These are phyloP conservation scores for Emericellopsis terricola DNA, from an alignment of 495 filamentous ascomycete genomes.

Conservation along the genomic window DNA sequence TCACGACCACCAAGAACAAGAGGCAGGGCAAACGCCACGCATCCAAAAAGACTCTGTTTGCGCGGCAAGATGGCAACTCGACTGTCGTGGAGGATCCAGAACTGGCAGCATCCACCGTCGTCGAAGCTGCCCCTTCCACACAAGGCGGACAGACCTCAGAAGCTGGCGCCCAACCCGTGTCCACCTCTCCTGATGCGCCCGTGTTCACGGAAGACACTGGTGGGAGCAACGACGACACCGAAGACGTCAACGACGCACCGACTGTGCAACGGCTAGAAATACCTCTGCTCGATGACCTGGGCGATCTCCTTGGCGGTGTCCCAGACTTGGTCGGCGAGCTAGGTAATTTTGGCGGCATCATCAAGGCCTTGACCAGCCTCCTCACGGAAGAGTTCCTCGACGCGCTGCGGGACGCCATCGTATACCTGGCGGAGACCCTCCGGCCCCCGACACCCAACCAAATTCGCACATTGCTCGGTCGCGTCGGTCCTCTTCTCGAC, in stretches of 20 bases:
- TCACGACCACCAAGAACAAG: too few relatives aligned
- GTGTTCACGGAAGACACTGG: background rate
- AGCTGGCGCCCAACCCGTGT: background rate
- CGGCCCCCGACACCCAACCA: conserved; percentile 13
- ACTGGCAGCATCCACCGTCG: too few relatives aligned
- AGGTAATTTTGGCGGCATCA: conserved; percentile 8
- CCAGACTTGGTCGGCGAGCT: conserved; percentile 8
- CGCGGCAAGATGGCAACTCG: too few relatives aligned
- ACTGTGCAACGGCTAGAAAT: conserved; percentile 9
- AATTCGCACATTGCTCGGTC: conserved; percentile 7
- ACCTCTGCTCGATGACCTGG: conserved; percentile 10
- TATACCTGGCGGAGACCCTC: conserved; percentile 13
- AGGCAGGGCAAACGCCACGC: background rate
- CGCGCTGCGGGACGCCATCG: conserved; percentile 14
- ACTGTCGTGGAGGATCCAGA: too few relatives aligned
- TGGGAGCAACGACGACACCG: background rate
- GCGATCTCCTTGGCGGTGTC: background rate
- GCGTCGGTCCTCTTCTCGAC: conserved; percentile 13
- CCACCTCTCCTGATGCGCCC: conserved; percentile 6
- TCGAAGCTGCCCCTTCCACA: background rate
- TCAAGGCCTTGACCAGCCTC: conserved; percentile 9
- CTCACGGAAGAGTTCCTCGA: conserved; percentile 14
- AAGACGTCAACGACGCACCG: conserved; percentile 3
- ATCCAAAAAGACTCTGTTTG: background rate
- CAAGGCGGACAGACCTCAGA: background rate